Evolutionary conservation across 2,329 filamentous ascomycete genomes (phyloP).

Genomic region (Alternaria consortialis): DNA sequence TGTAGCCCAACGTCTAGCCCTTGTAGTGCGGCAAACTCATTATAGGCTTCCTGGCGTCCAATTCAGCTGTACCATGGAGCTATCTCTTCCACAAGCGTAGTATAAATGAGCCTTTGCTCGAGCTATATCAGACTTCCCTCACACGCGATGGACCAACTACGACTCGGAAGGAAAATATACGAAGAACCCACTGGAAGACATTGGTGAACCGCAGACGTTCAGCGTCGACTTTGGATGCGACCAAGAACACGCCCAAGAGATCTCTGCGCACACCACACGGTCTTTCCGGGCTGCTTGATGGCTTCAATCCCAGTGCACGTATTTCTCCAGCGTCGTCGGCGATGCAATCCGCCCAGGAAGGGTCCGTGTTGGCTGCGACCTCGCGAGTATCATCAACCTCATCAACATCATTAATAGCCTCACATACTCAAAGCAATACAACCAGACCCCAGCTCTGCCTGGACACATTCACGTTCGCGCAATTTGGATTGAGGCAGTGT

Average conservation of each 20-base stretch:
- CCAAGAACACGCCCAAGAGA: too few species aligned
- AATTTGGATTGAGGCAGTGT: neutral
- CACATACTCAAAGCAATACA: neutral
- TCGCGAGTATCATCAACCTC: too few species aligned
- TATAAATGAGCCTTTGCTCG: slow-evolving; percentile 37
- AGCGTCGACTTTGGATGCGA: too few species aligned
- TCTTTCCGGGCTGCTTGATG: too few species aligned
- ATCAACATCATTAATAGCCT: neutral
- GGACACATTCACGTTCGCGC: neutral
- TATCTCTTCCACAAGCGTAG: slow-evolving; percentile 32
- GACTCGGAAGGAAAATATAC: neutral
- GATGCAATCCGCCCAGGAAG: too few species aligned
- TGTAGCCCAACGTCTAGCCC: slow-evolving; percentile 18
- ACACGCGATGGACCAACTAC: slow-evolving; percentile 20
- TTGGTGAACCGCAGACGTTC: too few species aligned
- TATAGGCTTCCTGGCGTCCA: slow-evolving; percentile 37
- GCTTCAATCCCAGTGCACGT: too few species aligned
- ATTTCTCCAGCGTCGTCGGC: too few species aligned
- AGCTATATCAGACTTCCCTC: slow-evolving; percentile 23
- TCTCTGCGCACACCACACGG: too few species aligned
- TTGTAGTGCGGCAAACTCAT: slow-evolving; percentile 32
- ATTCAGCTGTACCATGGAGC: slow-evolving; percentile 27
- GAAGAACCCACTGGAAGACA: neutral
- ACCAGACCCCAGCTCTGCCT: neutral
- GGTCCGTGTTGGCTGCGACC: too few species aligned